Percentiles rank a stretch among this genome's conserved stretches.
These are phyloP conservation scores for Nicotiana obtusifolia DNA, from an alignment of 257 asterid species.

Conservation along the genomic window DNA sequence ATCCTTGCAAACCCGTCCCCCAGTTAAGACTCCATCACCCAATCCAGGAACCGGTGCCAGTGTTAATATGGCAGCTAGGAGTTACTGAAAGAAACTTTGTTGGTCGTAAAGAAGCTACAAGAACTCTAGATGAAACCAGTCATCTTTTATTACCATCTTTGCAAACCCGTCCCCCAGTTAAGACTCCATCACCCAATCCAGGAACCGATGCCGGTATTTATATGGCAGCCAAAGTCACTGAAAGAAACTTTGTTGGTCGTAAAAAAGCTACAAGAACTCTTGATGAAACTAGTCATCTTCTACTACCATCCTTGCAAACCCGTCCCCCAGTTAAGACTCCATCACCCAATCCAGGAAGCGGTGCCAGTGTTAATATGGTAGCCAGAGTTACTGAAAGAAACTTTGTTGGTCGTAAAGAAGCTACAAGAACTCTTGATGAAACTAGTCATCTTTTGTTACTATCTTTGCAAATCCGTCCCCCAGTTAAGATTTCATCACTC, in stretches of 20 bases:
- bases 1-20: no score
- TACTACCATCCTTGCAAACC: not conserved
- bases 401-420: not conserved
- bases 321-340: not conserved
- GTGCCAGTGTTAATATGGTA: no score
- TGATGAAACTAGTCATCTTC: not conserved
- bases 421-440: no score
- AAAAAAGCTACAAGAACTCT: not conserved
- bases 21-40: conserved; percentile 10
- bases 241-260: not conserved
- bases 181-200: conserved; percentile 21
- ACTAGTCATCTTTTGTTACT: no score
- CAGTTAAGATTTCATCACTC: no score
- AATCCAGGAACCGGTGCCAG: not conserved
- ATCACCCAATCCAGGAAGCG: not conserved
- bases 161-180: not conserved
- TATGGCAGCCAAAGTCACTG: not conserved
- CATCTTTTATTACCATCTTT: not conserved
- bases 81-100: no score
- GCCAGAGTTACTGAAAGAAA: not conserved
- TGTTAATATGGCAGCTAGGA: no score
- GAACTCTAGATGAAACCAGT: not conserved
- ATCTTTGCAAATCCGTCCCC: no score
- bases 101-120: no score
- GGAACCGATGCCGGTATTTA: not conserved